These are phyloP conservation scores for Colletotrichum tropicicola DNA, from an alignment of 2,329 filamentous ascomycete species.

Conservation along the genomic window DNA sequence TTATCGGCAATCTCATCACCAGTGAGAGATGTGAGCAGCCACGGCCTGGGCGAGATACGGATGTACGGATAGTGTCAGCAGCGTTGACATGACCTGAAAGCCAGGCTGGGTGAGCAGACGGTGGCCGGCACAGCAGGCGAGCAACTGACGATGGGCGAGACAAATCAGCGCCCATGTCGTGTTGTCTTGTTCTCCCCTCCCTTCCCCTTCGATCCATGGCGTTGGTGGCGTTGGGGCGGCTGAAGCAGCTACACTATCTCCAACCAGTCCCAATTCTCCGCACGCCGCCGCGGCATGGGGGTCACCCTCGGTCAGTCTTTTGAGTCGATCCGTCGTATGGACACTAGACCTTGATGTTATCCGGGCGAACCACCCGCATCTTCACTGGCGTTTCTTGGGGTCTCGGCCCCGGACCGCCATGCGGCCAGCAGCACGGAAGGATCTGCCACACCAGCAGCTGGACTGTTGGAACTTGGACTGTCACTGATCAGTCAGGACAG, in stretches of 20 bases:
- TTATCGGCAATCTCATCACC: constrained; percentile 18
- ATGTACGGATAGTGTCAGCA: no score
- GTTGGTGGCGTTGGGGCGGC: constrained; percentile 20
- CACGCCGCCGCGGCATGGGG: constrained; percentile 5
- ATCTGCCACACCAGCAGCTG: constrained; percentile 27
- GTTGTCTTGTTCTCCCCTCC: background rate
- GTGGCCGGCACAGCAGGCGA: background rate
- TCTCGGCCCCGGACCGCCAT: constrained; percentile 16
- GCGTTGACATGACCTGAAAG: no score
- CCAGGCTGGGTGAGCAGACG: background rate
- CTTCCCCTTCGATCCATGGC: constrained; percentile 2
- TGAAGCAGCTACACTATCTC: constrained; percentile 27
- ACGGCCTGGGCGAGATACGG: background rate
- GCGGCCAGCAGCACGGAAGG: constrained; percentile 11
- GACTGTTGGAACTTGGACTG: no score
- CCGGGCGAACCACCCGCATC: no score
- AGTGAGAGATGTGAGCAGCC: background rate
- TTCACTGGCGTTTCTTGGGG: constrained; percentile 15
- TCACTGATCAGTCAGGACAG: background rate
- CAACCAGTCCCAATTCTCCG: constrained; percentile 20
- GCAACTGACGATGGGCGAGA: background rate
- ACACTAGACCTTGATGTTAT: background rate
- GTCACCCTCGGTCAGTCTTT: background rate
- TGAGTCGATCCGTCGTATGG: background rate
- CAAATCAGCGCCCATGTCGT: background rate